These are phyloP conservation scores for Alternaria sp. DNA, from an alignment of 2,329 filamentous ascomycete genomes.

Conservation along the genomic window DNA sequence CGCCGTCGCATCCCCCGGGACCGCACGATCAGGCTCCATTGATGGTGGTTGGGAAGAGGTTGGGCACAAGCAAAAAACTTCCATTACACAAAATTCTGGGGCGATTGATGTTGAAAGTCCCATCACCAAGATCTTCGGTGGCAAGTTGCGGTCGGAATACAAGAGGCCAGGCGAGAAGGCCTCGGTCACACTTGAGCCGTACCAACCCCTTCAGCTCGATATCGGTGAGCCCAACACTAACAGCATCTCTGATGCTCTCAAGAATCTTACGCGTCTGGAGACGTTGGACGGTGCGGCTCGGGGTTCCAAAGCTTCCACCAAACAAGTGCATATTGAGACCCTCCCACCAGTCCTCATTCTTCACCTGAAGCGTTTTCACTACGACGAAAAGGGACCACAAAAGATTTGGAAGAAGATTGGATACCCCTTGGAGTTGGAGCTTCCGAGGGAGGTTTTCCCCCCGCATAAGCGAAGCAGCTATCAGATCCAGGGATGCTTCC, in stretches of 20 bases:
- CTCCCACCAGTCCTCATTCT: conserved; percentile 91
- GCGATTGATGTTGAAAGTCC: conserved; percentile 75
- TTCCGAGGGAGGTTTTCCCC: conserved; percentile 87
- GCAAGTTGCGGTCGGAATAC: conserved; percentile 87
- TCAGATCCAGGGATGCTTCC: conserved; percentile 70
- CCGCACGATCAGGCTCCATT: conserved; percentile 53
- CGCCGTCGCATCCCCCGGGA: conserved; percentile 50
- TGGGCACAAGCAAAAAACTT: conserved; percentile 85
- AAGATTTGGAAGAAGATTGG: conserved; percentile 99
- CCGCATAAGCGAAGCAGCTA: conserved; percentile 73
- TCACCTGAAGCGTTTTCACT: conserved; percentile 96
- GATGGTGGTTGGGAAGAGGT: conserved; percentile 91
- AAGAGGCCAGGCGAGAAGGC: conserved; percentile 84
- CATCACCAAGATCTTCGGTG: conserved; percentile 92
- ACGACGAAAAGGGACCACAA: conserved; percentile 86
- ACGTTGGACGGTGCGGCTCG: conserved; percentile 80
- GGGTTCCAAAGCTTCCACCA: conserved; percentile 80
- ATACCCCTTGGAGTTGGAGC: conserved; percentile 92
- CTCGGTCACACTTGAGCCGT: conserved; percentile 91
- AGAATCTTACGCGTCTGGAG: conserved; percentile 81
- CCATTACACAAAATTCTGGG: conserved; percentile 85
- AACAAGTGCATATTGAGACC: conserved; percentile 93
- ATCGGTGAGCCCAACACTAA: conserved; percentile 86
- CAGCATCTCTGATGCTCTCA: conserved; percentile 91
- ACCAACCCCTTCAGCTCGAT: conserved; percentile 92